These are phyloP conservation scores for Volvariella surrecta DNA, from an alignment of 1,284 basidiomycete species.

Conservation along the genomic window DNA sequence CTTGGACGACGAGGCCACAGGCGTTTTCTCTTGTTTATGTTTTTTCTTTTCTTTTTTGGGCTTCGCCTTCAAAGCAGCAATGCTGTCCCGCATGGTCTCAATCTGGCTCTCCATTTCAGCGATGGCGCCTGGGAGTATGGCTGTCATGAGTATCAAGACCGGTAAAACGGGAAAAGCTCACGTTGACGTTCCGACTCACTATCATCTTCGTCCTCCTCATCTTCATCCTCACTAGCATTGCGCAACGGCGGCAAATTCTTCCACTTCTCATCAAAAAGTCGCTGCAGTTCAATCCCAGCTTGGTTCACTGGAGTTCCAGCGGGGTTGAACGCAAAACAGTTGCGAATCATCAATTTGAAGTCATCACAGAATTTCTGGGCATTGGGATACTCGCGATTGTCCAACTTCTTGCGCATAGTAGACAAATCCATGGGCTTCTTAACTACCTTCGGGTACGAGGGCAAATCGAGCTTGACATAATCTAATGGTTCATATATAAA, in stretches of 20 bases:
- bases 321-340: slow-evolving; percentile 92
- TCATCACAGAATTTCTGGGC: slow-evolving; percentile 82
- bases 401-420: slow-evolving; percentile 83
- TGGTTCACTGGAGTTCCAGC: slow-evolving; percentile 80
- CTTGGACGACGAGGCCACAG: slow-evolving; percentile 59
- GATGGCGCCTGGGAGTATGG: slow-evolving; percentile 46
- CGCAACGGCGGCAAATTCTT: slow-evolving; percentile 64
- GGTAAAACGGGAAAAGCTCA: slow-evolving; percentile 24
- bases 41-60: slow-evolving; percentile 56
- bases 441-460: slow-evolving; percentile 80
- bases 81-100: slow-evolving; percentile 56
- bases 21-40: slow-evolving; percentile 44
- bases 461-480: slow-evolving; percentile 73
- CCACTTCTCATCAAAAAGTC: slow-evolving; percentile 91
- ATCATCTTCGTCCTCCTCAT: slow-evolving; percentile 24
- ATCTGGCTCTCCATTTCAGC: slow-evolving; percentile 68
- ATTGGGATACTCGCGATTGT: slow-evolving; percentile 65
- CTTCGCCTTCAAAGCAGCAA: slow-evolving; percentile 52
- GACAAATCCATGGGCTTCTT: slow-evolving; percentile 93
- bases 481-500: slow-evolving; percentile 32
- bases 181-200: slow-evolving; percentile 42
- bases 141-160: slow-evolving; percentile 14
- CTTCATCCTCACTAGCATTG: slow-evolving; percentile 35
- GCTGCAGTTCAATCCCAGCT: slow-evolving; percentile 75
- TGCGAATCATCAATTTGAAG: slow-evolving; percentile 90